These are phyloP conservation scores for Phyllosticta ampelicida DNA, from an alignment of 2,329 filamentous ascomycete genomes.

Conservation along the genomic window DNA sequence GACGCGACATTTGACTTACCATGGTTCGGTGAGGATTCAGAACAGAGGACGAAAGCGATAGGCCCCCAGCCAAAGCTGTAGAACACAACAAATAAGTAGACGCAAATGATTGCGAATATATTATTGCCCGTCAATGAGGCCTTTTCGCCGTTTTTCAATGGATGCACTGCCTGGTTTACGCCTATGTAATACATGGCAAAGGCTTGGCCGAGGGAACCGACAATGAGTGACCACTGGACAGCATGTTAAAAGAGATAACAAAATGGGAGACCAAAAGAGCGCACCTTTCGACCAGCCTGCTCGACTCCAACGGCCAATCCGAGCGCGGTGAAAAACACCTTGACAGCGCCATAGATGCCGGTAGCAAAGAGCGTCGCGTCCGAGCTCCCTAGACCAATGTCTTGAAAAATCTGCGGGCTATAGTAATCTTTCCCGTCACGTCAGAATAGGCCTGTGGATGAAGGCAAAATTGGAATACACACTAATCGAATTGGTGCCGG, in stretches of 20 bases:
- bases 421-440: conserved; percentile 27
- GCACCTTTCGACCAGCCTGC: conserved; percentile 33
- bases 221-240: conserved; percentile 30
- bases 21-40: conserved; percentile 31
- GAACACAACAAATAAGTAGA: conserved; percentile 40
- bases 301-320: conserved; percentile 37
- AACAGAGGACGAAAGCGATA: conserved; percentile 34
- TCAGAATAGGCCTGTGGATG: conserved; percentile 16
- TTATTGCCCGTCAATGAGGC: conserved; percentile 22
- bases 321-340: conserved; percentile 34
- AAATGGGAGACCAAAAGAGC: neutral
- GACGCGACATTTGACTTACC: conserved; percentile 12
- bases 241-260: neutral
- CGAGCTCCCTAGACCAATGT: conserved; percentile 29
- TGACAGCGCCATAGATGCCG: conserved; percentile 37
- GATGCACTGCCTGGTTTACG: conserved; percentile 25
- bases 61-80: conserved; percentile 37
- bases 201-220: conserved; percentile 32
- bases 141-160: conserved; percentile 17
- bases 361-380: conserved; percentile 35
- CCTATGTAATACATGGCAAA: conserved; percentile 35
- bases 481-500: conserved; percentile 15
- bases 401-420: conserved; percentile 34
- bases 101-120: conserved; percentile 41
- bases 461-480: neutral